Evolutionary conservation across 2,329 filamentous ascomycete species (phyloP).

Genomic region (Myotisia sp.): DNA sequence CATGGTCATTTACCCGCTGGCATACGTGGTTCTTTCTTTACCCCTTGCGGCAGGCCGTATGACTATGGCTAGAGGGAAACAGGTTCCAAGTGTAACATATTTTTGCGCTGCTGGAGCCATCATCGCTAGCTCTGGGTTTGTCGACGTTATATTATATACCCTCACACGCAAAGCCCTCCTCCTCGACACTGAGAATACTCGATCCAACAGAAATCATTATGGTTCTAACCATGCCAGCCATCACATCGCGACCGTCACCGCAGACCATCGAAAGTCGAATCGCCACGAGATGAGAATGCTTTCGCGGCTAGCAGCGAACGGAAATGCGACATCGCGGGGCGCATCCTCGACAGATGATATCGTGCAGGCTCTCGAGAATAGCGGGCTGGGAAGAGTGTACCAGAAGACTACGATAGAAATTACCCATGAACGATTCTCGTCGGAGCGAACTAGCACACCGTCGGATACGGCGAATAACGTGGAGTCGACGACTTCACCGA

Average conservation of each 20-base stretch:
- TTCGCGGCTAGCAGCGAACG: background rate
- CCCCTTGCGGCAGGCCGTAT: conserved; percentile 42
- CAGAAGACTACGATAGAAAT: conserved; percentile 33
- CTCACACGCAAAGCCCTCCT: conserved; percentile 43
- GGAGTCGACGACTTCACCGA: no score
- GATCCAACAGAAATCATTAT: conserved; percentile 16
- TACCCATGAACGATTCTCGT: conserved; percentile 21
- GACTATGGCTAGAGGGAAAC: conserved; percentile 25
- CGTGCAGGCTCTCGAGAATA: conserved; percentile 22
- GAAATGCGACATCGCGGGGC: conserved; percentile 14
- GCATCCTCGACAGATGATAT: conserved; percentile 33
- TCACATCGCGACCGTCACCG: conserved; percentile 10
- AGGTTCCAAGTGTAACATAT: conserved; percentile 25
- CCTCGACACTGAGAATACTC: conserved; percentile 30
- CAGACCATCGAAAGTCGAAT: conserved; percentile 4
- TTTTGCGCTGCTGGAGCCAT: conserved; percentile 41
- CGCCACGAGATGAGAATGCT: conserved; percentile 5
- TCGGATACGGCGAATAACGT: no score
- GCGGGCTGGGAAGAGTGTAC: conserved; percentile 27
- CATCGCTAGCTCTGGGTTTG: conserved; percentile 45
- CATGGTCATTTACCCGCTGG: conserved; percentile 35
- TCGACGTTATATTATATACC: conserved; percentile 46
- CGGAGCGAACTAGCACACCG: no score
- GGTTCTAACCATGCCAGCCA: conserved; percentile 5
- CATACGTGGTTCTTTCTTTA: conserved; percentile 49